Evolutionary conservation across 2,329 filamentous ascomycete genomes (phyloP), one percentile per base, ranked within the genome.

Genomic region (Talaromyces sp.): DNA sequence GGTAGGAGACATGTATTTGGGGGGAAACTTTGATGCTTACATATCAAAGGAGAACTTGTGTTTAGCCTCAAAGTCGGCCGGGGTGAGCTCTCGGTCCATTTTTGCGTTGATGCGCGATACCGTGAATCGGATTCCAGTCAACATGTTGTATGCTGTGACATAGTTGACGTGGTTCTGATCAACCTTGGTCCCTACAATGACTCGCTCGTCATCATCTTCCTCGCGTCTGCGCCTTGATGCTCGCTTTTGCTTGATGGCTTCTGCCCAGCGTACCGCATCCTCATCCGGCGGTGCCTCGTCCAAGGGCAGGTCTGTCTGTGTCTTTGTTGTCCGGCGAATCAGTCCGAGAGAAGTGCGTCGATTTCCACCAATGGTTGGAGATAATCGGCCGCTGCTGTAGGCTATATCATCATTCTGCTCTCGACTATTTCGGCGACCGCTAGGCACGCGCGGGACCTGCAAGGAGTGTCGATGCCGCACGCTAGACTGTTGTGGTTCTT

Each of bases 1-100:
- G 13, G 14, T 3, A 30, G n/a, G 13, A 16, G 22, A 19, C 10
- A 30, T 13, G 7, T 32, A 9, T 9, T 19, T 19, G 13, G 13
- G 2, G 10, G 14, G 4, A 22, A 40, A 6, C 3, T 10, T n/a
- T 40, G 13, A 30, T 33, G n/a, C 88, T 76, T 80, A 93, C 89
- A 97, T 95, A 75, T 97, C 94, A 80, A 99, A 99, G 42, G 92
- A 97, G 70, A 96, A 97, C 78, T 99, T 99, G 75, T 97, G 91
- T 77, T 90, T 92, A 58, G 90, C 88, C 56, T 91, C 84, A 76
- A 99, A 99, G 77, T 99, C 94, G 58, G 87, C 90, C 72, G 94
- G 88, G 11, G 89, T 96, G 62, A 99, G 76, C 52, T 91, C 86
- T 50, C 93, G 87, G 73, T 97, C 91, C 72, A 97, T 84, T 77